A percentile compares a stretch with the other conserved stretches of the same genome.
Evolutionary conservation across 306 rosid species (phyloP).

Genomic region (Quercus agrifolia): DNA sequence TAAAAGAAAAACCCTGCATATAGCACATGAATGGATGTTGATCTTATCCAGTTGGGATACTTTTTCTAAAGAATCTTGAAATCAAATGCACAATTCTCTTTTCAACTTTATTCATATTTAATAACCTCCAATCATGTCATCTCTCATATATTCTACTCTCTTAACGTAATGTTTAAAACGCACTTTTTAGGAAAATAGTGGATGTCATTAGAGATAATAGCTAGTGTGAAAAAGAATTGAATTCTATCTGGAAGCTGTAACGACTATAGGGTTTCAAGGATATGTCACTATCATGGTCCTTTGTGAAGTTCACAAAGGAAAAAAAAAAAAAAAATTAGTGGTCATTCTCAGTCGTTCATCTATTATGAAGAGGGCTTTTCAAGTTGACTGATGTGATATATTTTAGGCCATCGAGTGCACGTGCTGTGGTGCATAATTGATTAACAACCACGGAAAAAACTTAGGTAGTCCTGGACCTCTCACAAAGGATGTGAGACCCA

Average conservation of each 20-base stretch:
- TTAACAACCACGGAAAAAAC: neutral
- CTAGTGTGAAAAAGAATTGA: conserved; percentile 23
- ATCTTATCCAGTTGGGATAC: conserved; percentile 6
- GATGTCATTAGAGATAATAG: conserved; percentile 34
- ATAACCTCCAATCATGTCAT: conserved; percentile 33
- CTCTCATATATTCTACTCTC: conserved; percentile 22
- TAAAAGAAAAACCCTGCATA: neutral
- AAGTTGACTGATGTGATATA: conserved; percentile 6
- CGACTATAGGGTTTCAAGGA: neutral
- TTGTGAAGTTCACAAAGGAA: neutral
- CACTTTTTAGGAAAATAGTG: conserved; percentile 40
- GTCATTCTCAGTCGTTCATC: conserved; percentile 11
- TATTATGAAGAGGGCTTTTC: conserved; percentile 2
- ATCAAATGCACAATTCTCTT: neutral
- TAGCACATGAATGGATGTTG: conserved; percentile 11
- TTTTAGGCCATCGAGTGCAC: conserved; percentile 12
- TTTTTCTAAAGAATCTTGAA: neutral
- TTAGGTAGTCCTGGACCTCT: too few relatives aligned
- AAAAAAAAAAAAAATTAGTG: neutral
- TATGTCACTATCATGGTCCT: neutral
- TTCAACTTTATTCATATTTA: conserved; percentile 22
- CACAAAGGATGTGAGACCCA: too few relatives aligned
- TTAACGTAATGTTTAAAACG: conserved; percentile 3
- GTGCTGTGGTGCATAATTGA: conserved; percentile 8
- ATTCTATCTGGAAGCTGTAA: conserved; percentile 11